These are phyloP conservation scores for Solanum clarkiae DNA, from an alignment of 257 asterid genomes.

Conservation along the genomic window DNA sequence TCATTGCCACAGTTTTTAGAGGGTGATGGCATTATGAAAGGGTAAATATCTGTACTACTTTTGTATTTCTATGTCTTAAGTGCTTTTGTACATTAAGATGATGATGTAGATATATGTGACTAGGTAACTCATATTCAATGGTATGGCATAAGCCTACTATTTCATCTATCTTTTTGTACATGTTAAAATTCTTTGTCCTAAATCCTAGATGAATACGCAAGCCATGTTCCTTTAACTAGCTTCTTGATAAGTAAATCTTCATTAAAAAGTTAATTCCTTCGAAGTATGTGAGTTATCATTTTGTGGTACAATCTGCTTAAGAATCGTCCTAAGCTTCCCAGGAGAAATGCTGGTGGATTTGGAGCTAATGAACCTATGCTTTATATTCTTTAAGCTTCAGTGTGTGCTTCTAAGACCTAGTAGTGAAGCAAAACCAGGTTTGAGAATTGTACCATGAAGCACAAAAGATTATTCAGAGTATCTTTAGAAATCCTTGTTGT, in stretches of 20 bases:
- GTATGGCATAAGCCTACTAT: neutral
- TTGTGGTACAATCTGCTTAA: neutral
- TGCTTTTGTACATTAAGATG: conserved; percentile 1
- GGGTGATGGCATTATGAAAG: conserved; percentile 94
- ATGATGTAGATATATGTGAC: neutral
- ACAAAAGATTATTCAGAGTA: neutral
- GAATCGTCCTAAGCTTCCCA: neutral
- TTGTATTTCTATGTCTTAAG: conserved; percentile 1
- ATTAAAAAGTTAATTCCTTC: neutral
- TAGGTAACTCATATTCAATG: neutral
- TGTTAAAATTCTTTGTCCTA: neutral
- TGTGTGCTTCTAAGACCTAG: neutral
- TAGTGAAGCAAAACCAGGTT: neutral
- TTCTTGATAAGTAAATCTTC: neutral
- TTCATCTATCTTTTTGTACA: neutral
- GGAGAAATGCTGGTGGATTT: neutral
- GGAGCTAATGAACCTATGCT: neutral
- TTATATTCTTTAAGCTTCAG: neutral
- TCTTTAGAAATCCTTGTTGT: neutral
- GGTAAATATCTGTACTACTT: conserved; percentile 27
- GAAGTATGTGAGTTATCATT: neutral
- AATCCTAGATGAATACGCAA: neutral
- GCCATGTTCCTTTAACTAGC: neutral
- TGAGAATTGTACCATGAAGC: neutral
- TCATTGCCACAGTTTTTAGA: conserved; percentile 61